A percentile compares a stretch with the other conserved stretches of the same genome.
phyloP scores from a whole-genome alignment of 768 basidiomycete species.

The Collybia nuda region DNA sequence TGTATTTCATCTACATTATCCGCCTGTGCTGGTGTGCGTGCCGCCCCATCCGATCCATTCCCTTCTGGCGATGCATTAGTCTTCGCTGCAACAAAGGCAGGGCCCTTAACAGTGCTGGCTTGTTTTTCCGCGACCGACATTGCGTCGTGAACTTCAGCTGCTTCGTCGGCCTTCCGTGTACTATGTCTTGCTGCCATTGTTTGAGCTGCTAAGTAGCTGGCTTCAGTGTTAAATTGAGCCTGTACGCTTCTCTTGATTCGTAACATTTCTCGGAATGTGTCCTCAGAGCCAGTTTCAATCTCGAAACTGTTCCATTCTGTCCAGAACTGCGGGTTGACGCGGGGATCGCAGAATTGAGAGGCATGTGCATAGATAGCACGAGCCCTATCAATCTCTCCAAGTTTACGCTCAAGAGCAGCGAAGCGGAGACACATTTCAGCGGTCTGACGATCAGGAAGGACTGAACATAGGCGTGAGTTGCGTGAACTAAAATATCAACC shows the following conservation, averaged over 20 bases:
- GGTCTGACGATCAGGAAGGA: conserved; percentile 89
- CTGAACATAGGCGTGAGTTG: conserved; percentile 20
- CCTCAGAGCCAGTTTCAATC: conserved; percentile 97
- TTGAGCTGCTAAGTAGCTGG: conserved; percentile 89
- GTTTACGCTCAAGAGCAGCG: conserved; percentile 92
- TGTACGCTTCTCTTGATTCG: conserved; percentile 98
- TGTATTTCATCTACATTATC: conserved; percentile 83
- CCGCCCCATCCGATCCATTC: conserved; percentile 25
- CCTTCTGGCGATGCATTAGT: conserved; percentile 44
- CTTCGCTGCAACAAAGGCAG: conserved; percentile 79
- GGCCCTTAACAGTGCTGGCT: conserved; percentile 52
- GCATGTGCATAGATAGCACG: conserved; percentile 97
- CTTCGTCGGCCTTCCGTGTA: conserved; percentile 44
- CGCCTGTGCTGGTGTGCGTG: conserved; percentile 30
- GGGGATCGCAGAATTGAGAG: conserved; percentile 97
- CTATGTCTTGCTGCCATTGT: conserved; percentile 71
- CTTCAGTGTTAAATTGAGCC: conserved; percentile 98
- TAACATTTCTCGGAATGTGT: conserved; percentile 94
- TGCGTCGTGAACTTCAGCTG: conserved; percentile 57
- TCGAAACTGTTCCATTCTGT: conserved; percentile 96
- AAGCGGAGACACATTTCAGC: conserved; percentile 98
- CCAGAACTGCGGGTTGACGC: conserved; percentile 93
- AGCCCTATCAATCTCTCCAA: conserved; percentile 98
- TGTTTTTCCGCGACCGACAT: conserved; percentile 87
- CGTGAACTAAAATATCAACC: too few species aligned